Conservation (phyloP, 345 rosid genomes). For the Citrus glauca region DNA sequence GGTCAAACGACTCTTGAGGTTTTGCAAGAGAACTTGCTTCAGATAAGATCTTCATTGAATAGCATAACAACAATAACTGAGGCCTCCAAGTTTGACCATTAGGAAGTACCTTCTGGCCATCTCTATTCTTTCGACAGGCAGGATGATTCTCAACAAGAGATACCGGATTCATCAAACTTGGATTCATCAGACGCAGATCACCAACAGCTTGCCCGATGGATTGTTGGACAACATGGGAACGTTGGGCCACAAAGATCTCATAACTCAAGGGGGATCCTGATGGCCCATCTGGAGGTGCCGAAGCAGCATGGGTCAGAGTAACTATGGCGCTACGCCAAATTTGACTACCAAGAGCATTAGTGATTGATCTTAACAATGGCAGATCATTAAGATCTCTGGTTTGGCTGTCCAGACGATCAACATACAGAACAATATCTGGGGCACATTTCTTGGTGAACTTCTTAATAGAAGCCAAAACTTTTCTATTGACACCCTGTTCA, state of each 20-base stretch:
- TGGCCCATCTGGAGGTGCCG: constrained; percentile 98
- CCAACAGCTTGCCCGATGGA: constrained; percentile 92
- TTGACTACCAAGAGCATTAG: constrained; percentile 65
- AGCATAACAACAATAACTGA: constrained; percentile 70
- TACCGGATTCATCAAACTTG: constrained; percentile 88
- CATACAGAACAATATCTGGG: constrained; percentile 85
- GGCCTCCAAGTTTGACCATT: constrained; percentile 92
- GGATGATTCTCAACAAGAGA: constrained; percentile 89
- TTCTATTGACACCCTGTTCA: constrained; percentile 70
- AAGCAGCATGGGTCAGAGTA: constrained; percentile 88
- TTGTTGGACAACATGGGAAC: constrained; percentile 91
- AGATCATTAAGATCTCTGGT: constrained; percentile 82
- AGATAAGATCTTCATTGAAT: constrained; percentile 77
- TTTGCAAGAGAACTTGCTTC: constrained; percentile 76
- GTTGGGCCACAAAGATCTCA: constrained; percentile 86
- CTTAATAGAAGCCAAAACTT: constrained; percentile 61
- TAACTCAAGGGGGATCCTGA: constrained; percentile 83
- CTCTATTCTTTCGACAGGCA: constrained; percentile 79
- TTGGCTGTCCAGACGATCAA: constrained; percentile 82
- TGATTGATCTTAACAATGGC: constrained; percentile 68
- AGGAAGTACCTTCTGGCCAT: constrained; percentile 85
- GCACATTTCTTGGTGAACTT: constrained; percentile 61
- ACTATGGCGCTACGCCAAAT: constrained; percentile 89
- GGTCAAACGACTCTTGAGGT: constrained; percentile 80
- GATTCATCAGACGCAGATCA: constrained; percentile 86